Base-by-base conservation (phyloP, 257 asterid genomes). In the Hygrophila difformis region DNA sequence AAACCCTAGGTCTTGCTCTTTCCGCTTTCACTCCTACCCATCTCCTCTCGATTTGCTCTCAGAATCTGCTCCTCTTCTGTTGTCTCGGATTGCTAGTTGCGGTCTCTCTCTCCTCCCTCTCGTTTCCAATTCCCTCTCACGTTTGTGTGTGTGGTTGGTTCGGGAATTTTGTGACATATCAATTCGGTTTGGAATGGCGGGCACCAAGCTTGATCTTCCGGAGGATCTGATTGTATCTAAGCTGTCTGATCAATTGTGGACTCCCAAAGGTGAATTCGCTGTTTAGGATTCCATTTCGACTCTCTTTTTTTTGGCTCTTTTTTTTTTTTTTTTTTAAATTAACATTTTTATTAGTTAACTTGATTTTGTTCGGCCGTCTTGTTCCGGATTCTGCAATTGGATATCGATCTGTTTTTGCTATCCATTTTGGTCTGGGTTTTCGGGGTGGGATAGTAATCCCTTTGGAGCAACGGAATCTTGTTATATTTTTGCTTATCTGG, bases 241-340 rank as follows among this genome's bases (percentile, higher is more conserved):
- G 67, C 56, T 58, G 40, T 62, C 83, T 57, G 93, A 82, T 77
- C 94, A 85, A 59, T 73, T 87, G 47, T 79, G 76, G 86, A 72
- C 70, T 53, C 60, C 87, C 39, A 74, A 84, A 74, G 96, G 98
- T 89, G 39, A 51, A 52, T 46, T 46, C n/a, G 36, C 34, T 31
- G 28, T 16, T 51, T 51, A 18, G 7, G 37, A 10, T 49, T 44
- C 38, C 18, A 23, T 34, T 15, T 50, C 20, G 18, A 26, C n/a
- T n/a, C n/a, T n/a, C n/a, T n/a, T 69, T 37, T 20, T 20, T 3
- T 36, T 6, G 40, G 40, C 31, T 5, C 8, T 26, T 26, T 26
- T 5, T 8, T 33, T 33, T 9, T 33, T 39, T 49, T 33, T 17
- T 12, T 49, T 26, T 37, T n/a, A n/a, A n/a, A n/a, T n/a, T n/a